Percentiles rank a stretch among this genome's conserved stretches.
These are phyloP conservation scores for Rhodotorula sp. DNA, from an alignment of 1,284 basidiomycete species.

Conservation along the genomic window DNA sequence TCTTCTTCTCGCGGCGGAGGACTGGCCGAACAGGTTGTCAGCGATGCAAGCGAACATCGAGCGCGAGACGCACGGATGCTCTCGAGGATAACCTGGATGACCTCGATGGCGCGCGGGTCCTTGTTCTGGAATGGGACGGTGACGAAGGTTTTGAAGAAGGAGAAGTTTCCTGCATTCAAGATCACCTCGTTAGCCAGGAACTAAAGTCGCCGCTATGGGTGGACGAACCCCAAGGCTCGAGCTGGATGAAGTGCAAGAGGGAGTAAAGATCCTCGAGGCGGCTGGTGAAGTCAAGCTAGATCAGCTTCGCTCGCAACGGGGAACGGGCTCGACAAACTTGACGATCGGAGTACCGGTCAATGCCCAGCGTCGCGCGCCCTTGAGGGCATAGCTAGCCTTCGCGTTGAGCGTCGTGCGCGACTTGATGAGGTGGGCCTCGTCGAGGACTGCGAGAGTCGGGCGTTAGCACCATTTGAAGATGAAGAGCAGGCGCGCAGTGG, in stretches of 20 bases:
- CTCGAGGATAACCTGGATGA: slow-evolving; percentile 89
- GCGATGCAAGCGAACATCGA: neutral
- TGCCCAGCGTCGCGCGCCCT: slow-evolving; percentile 80
- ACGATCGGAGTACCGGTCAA: slow-evolving; percentile 95
- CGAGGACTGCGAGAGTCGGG: slow-evolving; percentile 53
- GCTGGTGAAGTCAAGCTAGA: slow-evolving; percentile 2
- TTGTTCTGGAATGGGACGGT: slow-evolving; percentile 70
- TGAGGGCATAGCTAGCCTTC: slow-evolving; percentile 82
- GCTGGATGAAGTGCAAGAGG: slow-evolving; percentile 79
- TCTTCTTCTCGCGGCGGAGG: slow-evolving; percentile 89
- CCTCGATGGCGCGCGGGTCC: slow-evolving; percentile 85
- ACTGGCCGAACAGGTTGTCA: slow-evolving; percentile 48
- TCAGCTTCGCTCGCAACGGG: neutral
- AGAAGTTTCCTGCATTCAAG: slow-evolving; percentile 57
- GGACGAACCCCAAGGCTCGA: slow-evolving; percentile 76
- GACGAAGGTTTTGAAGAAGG: slow-evolving; percentile 82
- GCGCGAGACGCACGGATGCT: slow-evolving; percentile 57
- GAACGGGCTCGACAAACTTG: slow-evolving; percentile 59
- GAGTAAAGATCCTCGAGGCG: slow-evolving; percentile 85
- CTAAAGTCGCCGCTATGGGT: no score
- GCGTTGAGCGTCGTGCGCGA: slow-evolving; percentile 85
- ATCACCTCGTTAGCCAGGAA: no score
- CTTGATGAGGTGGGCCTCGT: slow-evolving; percentile 84
- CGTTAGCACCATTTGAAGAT: neutral
- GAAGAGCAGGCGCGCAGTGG: neutral